Evolutionary conservation across 2,329 filamentous ascomycete genomes (phyloP), one percentile per base, ranked within the genome.

Genomic region (Trichoderma sp.): DNA sequence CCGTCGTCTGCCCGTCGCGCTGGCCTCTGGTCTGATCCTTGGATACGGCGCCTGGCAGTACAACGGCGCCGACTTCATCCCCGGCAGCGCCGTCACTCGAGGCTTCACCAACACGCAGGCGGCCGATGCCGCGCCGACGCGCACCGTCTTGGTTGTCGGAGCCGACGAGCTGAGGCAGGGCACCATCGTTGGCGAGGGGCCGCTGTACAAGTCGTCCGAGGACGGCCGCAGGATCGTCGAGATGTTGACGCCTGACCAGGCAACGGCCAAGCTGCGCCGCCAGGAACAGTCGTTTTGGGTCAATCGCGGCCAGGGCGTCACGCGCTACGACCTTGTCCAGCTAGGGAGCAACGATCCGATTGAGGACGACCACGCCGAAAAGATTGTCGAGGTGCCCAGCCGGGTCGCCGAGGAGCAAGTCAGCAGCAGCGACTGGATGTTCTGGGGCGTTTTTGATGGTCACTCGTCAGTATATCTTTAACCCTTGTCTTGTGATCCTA

Each of bases 391-490:
- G 79, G 88, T 97, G 9, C 91, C 92, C 5, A 85, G 86, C 64
- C 86, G 74, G 80, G 86, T 76, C 80, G 74, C 70, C 37, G 75
- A 74, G 27, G 78, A 84, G 13, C 45, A 70, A 52, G 58, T 27
- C 42, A 84, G 85, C 19, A 88, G 84, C 68, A 92, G 87, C 70
- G 96, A 99, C 79, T 99, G 95, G 95, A 98, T 98, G 93, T 99
- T 99, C 79, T 99, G 96, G 95, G 95, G 94, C 68, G 94, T 99
- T 19, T 99, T 98, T 79, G 95, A 99, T 76, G 95, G 95, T 0
- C 95, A 99, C 80, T 92, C 92, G 92, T 94, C 82, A 79, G 87
- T 52, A 32, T 19, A 56, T 42, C 15, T 29, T 39, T 8, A 12
- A n/a, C 19, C 6, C 12, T 22, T 34, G 1, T 59, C 5, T 34